Base-by-base conservation (phyloP, 1,139 yeast genomes). In the Kodamaea ohmeri region DNA sequence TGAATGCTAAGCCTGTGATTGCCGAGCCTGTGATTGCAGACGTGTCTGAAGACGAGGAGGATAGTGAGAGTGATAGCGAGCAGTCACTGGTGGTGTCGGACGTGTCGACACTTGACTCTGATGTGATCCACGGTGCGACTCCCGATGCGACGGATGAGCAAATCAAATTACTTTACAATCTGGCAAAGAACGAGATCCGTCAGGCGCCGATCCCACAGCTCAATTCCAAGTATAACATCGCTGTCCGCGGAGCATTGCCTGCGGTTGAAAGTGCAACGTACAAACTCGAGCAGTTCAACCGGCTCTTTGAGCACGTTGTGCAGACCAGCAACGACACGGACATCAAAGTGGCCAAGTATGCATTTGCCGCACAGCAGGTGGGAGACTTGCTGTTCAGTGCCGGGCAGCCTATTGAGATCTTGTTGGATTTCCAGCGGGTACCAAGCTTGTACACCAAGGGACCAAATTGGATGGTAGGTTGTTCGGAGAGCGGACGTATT, bases 311-410 rank as follows among this genome's bases (percentile, higher is more conserved):
- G 9, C 52, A 52, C 33, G 26, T 41, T 4, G 34, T 36, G 11
- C 27, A 34, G 18, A 34, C 36, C 35, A 18, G 35, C 31, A 25
- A 33, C 11, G 42, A 40, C 1, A 47, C 48, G 9, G 45, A 40
- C 28, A 39, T 40, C 6, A 26, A 53, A 13, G 42, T 32, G 2
- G 75, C 73, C 2, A 53, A 52, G 32, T 46, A 50, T 41, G 58
- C 55, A 38, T 71, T 67, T 41, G 39, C 39, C 2, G 74, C 74
- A 0, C 45, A 34, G 12, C 56, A 61, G 38, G 58, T 68, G 0
- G 76, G 76, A 0, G 76, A 71, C 42, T 56, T 71, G 32, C 56
- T 73, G 3, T 66, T 71, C 39, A 48, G 55, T 3, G 45, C 53
- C 26, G 73, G 71, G 12, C 73, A 70, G 27, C 38, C 41, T 8